Base-by-base conservation (phyloP, 352 stramenopile genomes). In the Hyaloperonospora arabidopsidis region DNA sequence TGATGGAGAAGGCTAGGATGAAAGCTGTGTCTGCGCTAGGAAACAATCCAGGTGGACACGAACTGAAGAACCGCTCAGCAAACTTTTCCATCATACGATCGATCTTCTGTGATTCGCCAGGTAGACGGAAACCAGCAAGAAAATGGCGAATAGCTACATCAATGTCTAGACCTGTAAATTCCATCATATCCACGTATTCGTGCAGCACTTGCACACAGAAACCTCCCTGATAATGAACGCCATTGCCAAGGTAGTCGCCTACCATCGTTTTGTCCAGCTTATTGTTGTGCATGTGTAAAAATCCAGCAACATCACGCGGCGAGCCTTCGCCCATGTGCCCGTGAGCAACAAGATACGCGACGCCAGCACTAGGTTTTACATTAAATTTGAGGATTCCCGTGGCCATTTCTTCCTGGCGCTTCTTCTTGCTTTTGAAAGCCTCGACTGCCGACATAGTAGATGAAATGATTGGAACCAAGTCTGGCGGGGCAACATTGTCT, bases 41-140 rank as follows among this genome's bases (percentile, higher is more conserved):
- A 63, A 99, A 98, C 1, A 98, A 65, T 5, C 73, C 79, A 5
- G 75, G 66, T 2, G 74, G 54, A 84, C 84, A 72, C 55, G 67
- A 40, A 68, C 96, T 79, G 32, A 83, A 85, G 46, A 75, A 93
- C 0, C 78, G 79, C 66, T 98, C 95, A 1, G 97, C 96, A 72
- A 99, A 99, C 60, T 98, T 98, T 64, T 99, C 97, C 95, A 99
- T 99, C 61, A 99, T 99, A 28, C 97, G 95, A 76, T 99, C 97
- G 71, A 99, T 99, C 73, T 99, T 99, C 67, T 99, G 97, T 0
- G 97, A 97, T 72, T 99, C 97, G 21, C 97, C 97, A 5, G 96
- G 97, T 5, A 99, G 78, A 29, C 97, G 93, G 74, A 99, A 99
- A 25, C 95, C 95, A 23, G 86, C 82, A 17, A 99, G 82, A 66